Conservation (phyloP, 1,139 yeast species). For the Saccharomyces hybrid region DNA sequence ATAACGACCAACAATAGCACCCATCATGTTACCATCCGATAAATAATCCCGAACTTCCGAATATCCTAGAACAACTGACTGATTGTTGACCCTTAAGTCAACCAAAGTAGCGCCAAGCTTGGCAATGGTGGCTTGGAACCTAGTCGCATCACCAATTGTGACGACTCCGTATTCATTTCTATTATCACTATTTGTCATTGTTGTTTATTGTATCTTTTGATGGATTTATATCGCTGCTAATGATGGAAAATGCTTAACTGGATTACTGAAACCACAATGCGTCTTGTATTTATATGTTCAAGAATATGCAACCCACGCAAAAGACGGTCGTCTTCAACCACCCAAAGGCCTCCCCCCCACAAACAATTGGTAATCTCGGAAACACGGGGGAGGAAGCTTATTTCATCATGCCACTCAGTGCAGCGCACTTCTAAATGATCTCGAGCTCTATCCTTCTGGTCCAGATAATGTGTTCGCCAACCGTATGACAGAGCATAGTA, state of each 20-base stretch:
- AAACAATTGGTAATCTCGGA: too few relatives aligned
- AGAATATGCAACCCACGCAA: too few relatives aligned
- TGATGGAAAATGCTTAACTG: not conserved
- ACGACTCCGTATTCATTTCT: slow-evolving; percentile 34
- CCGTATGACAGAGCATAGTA: too few relatives aligned
- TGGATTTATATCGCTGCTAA: not conserved
- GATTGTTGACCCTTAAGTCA: slow-evolving; percentile 33
- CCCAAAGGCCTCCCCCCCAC: too few relatives aligned
- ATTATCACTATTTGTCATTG: not conserved
- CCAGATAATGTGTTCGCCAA: too few relatives aligned
- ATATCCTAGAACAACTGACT: slow-evolving; percentile 30
- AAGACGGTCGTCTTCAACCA: too few relatives aligned
- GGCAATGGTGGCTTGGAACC: not conserved
- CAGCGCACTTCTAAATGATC: too few relatives aligned
- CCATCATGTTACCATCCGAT: slow-evolving; percentile 44
- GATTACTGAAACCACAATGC: not conserved
- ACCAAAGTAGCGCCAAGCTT: slow-evolving; percentile 37
- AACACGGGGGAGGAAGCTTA: too few relatives aligned
- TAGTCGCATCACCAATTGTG: not conserved
- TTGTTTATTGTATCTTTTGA: not conserved
- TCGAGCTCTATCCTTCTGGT: too few relatives aligned
- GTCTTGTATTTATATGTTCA: not conserved
- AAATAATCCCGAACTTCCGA: slow-evolving; percentile 24
- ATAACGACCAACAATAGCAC: slow-evolving; percentile 54
- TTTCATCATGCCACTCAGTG: too few relatives aligned